Percentiles rank a stretch among this genome's conserved stretches.
Evolutionary conservation across 805 yeast genomes (phyloP).

Genomic region (Brettanomyces sp.): DNA sequence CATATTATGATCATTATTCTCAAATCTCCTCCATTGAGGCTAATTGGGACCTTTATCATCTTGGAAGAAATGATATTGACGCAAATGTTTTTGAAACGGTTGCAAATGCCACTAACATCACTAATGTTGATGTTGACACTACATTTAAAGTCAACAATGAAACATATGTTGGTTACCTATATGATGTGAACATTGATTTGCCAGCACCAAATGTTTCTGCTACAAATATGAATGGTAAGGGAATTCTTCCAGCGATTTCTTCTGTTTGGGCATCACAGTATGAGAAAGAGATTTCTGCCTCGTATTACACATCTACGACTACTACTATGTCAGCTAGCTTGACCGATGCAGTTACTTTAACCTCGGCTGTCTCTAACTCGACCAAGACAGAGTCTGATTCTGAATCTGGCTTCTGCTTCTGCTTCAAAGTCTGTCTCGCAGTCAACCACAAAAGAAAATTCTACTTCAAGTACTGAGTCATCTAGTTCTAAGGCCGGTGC

Average conservation of each 20-base stretch:
- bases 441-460: not conserved
- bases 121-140: constrained; percentile 25
- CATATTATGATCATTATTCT: constrained; percentile 45
- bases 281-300: constrained; percentile 17
- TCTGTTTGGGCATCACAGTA: constrained; percentile 25
- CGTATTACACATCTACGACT: constrained; percentile 26
- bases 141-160: constrained; percentile 24
- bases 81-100: constrained; percentile 39
- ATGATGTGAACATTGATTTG: constrained; percentile 18
- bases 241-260: constrained; percentile 23
- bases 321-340: constrained; percentile 16
- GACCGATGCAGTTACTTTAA: constrained; percentile 5
- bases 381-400: constrained; percentile 6
- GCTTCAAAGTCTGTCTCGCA: constrained; percentile 2
- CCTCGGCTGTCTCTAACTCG: not conserved
- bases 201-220: constrained; percentile 31
- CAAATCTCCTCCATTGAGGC: constrained; percentile 39
- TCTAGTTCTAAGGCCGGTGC: constrained; percentile 7
- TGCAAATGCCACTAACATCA: constrained; percentile 27
- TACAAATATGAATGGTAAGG: constrained; percentile 25
- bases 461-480: constrained; percentile 8
- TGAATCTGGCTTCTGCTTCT: constrained; percentile 1
- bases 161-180: constrained; percentile 25
- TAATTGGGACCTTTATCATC: constrained; percentile 39
- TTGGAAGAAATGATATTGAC: constrained; percentile 42